Evolutionary conservation across 2,329 filamentous ascomycete species (phyloP).

Genomic region (Clonostachys chloroleuca): DNA sequence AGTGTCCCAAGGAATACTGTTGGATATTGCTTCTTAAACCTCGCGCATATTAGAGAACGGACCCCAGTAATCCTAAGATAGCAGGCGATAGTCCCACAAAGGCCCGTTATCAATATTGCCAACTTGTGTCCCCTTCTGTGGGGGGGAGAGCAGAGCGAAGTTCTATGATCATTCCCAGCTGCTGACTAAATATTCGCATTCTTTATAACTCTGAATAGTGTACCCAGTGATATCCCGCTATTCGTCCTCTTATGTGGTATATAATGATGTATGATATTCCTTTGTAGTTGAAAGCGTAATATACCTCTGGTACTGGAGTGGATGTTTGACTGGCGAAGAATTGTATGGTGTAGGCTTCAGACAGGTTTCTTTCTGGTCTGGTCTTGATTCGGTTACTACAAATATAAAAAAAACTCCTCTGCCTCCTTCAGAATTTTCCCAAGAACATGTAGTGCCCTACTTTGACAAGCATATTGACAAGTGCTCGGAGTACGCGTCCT

Average conservation of each 20-base stretch:
- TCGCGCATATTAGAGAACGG: constrained; percentile 16
- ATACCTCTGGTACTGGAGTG: constrained; percentile 36
- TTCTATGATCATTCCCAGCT: constrained; percentile 9
- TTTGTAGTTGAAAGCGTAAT: constrained; percentile 29
- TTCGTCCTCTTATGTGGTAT: constrained; percentile 23
- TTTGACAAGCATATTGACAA: constrained; percentile 3
- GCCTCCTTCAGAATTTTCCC: neutral
- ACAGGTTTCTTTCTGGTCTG: constrained; percentile 18
- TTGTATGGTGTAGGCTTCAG: constrained; percentile 31
- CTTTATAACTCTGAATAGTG: constrained; percentile 8
- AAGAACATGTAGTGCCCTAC: constrained; percentile 1
- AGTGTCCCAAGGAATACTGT: neutral
- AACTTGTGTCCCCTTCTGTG: neutral
- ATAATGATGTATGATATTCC: constrained; percentile 33
- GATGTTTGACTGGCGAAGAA: constrained; percentile 31
- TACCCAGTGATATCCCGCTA: constrained; percentile 6
- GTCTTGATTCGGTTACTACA: constrained; percentile 20
- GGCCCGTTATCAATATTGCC: constrained; percentile 10
- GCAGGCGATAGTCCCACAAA: constrained; percentile 14
- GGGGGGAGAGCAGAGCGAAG: constrained; percentile 6
- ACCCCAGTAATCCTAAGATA: constrained; percentile 8
- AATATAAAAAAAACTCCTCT: constrained; percentile 1
- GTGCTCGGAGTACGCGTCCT: constrained; percentile 3
- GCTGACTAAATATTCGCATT: constrained; percentile 10
- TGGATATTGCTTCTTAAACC: constrained; percentile 14